phyloP scores from a whole-genome alignment of 768 basidiomycete species.

The Amanita subjunquillea region DNA sequence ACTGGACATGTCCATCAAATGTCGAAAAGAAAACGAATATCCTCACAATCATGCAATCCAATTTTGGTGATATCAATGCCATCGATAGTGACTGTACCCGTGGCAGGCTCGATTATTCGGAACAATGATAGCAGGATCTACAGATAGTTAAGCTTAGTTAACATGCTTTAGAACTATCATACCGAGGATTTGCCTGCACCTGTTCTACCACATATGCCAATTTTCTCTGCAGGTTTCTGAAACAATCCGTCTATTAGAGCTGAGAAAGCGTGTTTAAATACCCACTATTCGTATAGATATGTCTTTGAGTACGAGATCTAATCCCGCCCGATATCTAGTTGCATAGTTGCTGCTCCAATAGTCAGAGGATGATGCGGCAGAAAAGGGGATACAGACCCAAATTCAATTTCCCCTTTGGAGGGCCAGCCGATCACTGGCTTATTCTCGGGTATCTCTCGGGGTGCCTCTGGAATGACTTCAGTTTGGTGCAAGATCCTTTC shows the following conservation, averaged over 20 bases:
- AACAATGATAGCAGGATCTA: slow-evolving; percentile 64
- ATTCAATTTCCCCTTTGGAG: slow-evolving; percentile 57
- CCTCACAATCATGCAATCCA: slow-evolving; percentile 62
- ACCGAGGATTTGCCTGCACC: slow-evolving; percentile 76
- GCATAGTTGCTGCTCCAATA: slow-evolving; percentile 46
- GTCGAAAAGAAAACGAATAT: neutral
- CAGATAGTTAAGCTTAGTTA: neutral
- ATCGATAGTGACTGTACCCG: slow-evolving; percentile 64
- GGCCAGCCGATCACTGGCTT: slow-evolving; percentile 64
- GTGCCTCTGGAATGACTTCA: slow-evolving; percentile 63
- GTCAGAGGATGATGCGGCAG: slow-evolving; percentile 1
- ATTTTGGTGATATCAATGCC: slow-evolving; percentile 67
- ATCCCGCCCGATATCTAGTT: slow-evolving; percentile 67
- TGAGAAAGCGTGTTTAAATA: neutral
- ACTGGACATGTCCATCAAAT: slow-evolving; percentile 27
- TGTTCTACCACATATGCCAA: slow-evolving; percentile 84
- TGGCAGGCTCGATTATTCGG: slow-evolving; percentile 63
- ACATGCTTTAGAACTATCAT: slow-evolving; percentile 10
- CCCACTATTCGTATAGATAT: slow-evolving; percentile 62
- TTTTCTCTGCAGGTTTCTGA: slow-evolving; percentile 69
- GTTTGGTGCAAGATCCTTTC: slow-evolving; percentile 84
- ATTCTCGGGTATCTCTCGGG: slow-evolving; percentile 51
- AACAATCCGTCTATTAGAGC: neutral
- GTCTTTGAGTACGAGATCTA: slow-evolving; percentile 73
- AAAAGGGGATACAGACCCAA: slow-evolving; percentile 29